Base-by-base conservation (phyloP, 495 filamentous ascomycete genomes). In the Penicillium pancosmium region DNA sequence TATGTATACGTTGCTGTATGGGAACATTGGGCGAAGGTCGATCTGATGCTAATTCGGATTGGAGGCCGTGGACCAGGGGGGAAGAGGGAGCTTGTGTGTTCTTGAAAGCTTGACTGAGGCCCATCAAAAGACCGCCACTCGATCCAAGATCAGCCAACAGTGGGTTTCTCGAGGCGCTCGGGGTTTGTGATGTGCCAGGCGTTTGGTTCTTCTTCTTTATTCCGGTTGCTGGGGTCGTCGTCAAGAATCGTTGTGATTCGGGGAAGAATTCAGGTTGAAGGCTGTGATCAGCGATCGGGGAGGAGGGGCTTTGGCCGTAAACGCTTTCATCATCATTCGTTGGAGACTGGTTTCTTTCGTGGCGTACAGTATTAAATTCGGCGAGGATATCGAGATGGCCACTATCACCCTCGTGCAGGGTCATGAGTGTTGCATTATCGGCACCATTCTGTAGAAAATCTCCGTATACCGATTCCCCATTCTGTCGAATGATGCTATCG, bases 61-160 rank as follows among this genome's bases (percentile, higher is more conserved):
- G 70, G 4, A 69, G 63, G 9, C 63, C 55, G 60, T 77, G 73
- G 11, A 75, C 68, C 27, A 83, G 61, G 2, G 81, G 81, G 12
- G 81, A 82, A 2, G 80, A 80, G n/a, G 77, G 72, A n/a, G 76
- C 80, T 55, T 82, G 81, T 0, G 81, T 84, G 10, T 77, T 75
- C 47, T 69, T 75, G 62, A 84, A 84, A 0, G 81, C 63, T 62
- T 84, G 80, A 50, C 81, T 84, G 13, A 82, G 64, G 4, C 75
- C 72, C 70, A 84, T 73, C 5, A 80, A 61, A 13, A 48, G 46
- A 12, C 77, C 79, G 21, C 75, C 73, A 34, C 70, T 74, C 2
- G 73, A 76, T 25, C 65, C 69, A n/a, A 74, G 52, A 21, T 78
- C 74, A 19, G 73, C 62, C 12, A 74, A 73, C 23, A 82, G 67